These are phyloP conservation scores for Apiotrichum laibachii DNA, from an alignment of 1,284 basidiomycete species.

Conservation along the genomic window DNA sequence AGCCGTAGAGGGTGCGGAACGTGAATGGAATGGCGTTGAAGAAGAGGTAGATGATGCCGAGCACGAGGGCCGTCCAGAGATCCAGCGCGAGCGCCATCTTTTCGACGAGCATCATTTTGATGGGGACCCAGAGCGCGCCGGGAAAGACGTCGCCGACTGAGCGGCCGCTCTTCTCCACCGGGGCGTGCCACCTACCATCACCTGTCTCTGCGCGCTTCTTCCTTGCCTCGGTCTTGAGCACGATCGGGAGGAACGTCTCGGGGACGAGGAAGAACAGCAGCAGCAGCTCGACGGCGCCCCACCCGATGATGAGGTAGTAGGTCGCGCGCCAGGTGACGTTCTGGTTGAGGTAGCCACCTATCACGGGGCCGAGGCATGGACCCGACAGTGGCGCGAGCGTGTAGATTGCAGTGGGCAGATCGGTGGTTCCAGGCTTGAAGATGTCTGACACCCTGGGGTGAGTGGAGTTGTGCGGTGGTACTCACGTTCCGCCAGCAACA, in stretches of 20 bases:
- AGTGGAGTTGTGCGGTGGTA: neutral
- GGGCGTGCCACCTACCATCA: neutral
- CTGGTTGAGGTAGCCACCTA: slow-evolving; percentile 24
- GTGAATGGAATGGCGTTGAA: neutral
- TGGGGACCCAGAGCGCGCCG: neutral
- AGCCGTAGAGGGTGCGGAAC: too few species aligned
- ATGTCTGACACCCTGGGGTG: too few species aligned
- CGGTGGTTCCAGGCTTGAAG: neutral
- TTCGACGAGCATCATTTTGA: neutral
- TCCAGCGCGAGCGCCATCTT: neutral
- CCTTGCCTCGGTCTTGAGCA: slow-evolving; percentile 27
- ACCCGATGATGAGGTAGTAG: slow-evolving; percentile 28
- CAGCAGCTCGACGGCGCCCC: slow-evolving; percentile 24
- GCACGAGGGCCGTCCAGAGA: neutral
- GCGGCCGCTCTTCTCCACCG: neutral
- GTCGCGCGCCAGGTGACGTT: slow-evolving; percentile 22
- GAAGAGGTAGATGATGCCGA: slow-evolving; percentile 4
- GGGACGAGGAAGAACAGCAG: slow-evolving; percentile 26
- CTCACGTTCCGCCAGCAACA: slow-evolving; percentile 2
- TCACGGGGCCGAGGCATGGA: slow-evolving; percentile 25
- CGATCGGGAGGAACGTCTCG: slow-evolving; percentile 24
- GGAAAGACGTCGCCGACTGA: neutral
- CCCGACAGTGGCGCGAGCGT: slow-evolving; percentile 5
- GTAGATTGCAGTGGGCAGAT: neutral
- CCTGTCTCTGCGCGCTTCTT: neutral